These are phyloP conservation scores for Diaporthe ilicicola DNA, from an alignment of 2,329 filamentous ascomycete genomes.

Conservation along the genomic window DNA sequence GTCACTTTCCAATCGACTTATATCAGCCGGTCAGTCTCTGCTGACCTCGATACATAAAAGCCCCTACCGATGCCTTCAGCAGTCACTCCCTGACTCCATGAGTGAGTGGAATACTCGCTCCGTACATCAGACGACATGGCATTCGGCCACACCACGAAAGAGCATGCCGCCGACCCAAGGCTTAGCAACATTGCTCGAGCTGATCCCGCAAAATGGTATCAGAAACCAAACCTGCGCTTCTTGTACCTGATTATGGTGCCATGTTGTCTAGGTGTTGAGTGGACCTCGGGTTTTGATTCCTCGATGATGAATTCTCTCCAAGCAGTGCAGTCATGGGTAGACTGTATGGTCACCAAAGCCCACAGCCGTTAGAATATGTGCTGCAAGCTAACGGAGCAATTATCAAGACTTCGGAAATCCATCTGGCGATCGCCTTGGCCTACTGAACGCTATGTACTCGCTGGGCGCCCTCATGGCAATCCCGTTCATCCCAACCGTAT, in stretches of 20 bases:
- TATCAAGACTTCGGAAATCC: constrained; percentile 47
- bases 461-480: constrained; percentile 53
- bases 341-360: constrained; percentile 39
- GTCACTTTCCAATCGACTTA: background rate
- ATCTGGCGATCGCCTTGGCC: constrained; percentile 47
- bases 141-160: constrained; percentile 43
- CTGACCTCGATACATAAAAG: constrained; percentile 2
- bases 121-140: constrained; percentile 2
- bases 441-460: constrained; percentile 53
- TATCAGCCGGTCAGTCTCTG: background rate
- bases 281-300: constrained; percentile 53
- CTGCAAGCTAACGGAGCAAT: constrained; percentile 37
- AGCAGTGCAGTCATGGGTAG: constrained; percentile 49
- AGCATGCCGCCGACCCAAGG: constrained; percentile 44
- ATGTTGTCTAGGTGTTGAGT: constrained; percentile 50
- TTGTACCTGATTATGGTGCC: constrained; percentile 52
- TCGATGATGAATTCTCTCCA: constrained; percentile 56
- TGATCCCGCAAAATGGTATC: constrained; percentile 49
- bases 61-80: background rate
- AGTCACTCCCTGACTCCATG: background rate
- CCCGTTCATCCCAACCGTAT: constrained; percentile 49
- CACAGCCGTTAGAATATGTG: background rate
- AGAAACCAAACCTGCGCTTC: constrained; percentile 49
- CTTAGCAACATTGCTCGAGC: constrained; percentile 46
- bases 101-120: background rate